phyloP scores from a whole-genome alignment of 257 asterid species.

The Capsicum chinense region DNA sequence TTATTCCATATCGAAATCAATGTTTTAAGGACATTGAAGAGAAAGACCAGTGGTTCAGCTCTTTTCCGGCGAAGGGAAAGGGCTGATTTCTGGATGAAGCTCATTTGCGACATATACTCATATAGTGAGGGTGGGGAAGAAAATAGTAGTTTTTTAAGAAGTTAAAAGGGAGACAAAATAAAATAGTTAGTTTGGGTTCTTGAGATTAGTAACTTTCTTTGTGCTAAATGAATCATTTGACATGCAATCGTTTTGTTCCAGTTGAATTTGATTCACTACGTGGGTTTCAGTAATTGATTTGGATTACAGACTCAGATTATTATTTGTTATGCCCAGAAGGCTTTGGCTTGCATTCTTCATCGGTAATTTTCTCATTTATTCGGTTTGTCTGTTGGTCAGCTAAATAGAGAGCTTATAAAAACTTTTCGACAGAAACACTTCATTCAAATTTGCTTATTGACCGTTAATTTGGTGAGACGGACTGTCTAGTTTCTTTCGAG shows the following conservation, averaged over 20 bases:
- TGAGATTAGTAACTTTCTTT: neutral
- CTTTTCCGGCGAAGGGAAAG: conserved; percentile 3
- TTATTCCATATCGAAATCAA: too few species aligned
- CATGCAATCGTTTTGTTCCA: neutral
- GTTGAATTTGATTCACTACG: conserved; percentile 4
- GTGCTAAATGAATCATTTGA: conserved; percentile 17
- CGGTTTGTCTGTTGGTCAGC: neutral
- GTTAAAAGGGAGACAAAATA: neutral
- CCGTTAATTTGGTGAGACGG: neutral
- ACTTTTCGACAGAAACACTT: neutral
- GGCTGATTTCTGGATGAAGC: conserved; percentile 7
- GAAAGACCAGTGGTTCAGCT: conserved; percentile 5
- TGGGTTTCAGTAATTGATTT: conserved; percentile 3
- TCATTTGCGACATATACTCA: neutral
- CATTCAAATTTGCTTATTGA: neutral
- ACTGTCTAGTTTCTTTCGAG: neutral
- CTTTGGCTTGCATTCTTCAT: neutral
- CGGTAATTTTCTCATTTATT: neutral
- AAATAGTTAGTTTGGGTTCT: neutral
- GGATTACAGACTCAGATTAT: conserved; percentile 3
- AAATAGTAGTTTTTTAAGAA: neutral
- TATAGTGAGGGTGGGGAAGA: neutral
- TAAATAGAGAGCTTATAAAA: neutral
- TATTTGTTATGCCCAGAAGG: neutral
- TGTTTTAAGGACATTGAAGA: neutral